Base-by-base conservation (phyloP, 1,284 basidiomycete species). In the Microstroma glucosiphilum region DNA sequence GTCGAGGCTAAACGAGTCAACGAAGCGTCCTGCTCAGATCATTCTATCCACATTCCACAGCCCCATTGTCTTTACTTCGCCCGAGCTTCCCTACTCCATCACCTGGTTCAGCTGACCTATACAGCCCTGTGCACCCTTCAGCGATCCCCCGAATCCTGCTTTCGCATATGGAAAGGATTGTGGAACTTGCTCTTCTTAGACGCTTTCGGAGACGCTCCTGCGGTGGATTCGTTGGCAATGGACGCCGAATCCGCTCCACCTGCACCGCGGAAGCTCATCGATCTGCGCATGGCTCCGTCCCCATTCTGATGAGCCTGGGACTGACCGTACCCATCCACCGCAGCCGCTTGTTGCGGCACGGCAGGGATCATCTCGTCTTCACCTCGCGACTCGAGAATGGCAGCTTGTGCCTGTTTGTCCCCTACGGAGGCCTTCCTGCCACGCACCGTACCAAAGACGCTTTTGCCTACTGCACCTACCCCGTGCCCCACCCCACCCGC, bases 361-460 rank as follows among this genome's bases (percentile, higher is more conserved):
- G 48, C 30, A 9, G 42, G 30, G 37, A 46, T 25, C 9, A 37
- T 37, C 11, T n/a, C 49, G 48, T 59, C 41, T 21, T 23, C 25
- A 13, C 57, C 41, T 9, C 37, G 43, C 1, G 37, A 40, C 42
- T 25, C 40, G 40, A 58, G 48, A 6, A 56, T 57, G 40, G 40
- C 19, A 30, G 48, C 55, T 37, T 58, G 25, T 21, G 41, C 17
- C 30, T 59, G 48, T 30, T 43, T 37, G 42, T 70, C 64, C 49
- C 25, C 51, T 9, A 58, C 54, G 13, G 60, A 62, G 3, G 57
- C 43, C 42, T 64, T 61, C 19, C 63, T 53, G 1, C 64, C 63
- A 60, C 23, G 55, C 57, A 62, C 78, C 19, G 81, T 75, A 21
- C 80, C 80, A 19, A 78, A 77, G 17, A 82, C 80, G 21, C 77